Evolutionary conservation across 192 early-diverging fungal species (phyloP).

Genomic region (Fimicolochytrium jonesii): DNA sequence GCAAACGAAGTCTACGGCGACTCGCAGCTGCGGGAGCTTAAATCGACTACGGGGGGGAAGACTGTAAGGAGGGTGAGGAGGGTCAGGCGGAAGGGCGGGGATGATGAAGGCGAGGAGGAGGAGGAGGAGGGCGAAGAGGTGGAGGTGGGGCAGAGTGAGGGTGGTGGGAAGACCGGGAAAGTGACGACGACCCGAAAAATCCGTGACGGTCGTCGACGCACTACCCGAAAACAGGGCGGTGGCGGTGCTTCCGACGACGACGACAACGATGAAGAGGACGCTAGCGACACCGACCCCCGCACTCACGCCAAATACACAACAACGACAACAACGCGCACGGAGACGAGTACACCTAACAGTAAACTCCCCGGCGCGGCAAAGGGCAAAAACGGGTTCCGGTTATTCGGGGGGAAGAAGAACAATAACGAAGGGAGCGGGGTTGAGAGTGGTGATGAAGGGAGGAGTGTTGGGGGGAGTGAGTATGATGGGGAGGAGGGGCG

Average conservation of each 20-base stretch:
- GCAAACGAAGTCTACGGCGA: slow-evolving; percentile 14
- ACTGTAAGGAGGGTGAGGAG: background rate
- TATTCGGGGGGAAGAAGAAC: too few species aligned
- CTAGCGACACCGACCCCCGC: too few species aligned
- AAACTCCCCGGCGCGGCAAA: too few species aligned
- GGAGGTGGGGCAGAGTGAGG: background rate
- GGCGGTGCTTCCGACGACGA: background rate
- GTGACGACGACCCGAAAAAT: background rate
- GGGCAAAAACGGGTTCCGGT: too few species aligned
- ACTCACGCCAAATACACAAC: too few species aligned
- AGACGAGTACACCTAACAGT: background rate
- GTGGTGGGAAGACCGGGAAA: background rate
- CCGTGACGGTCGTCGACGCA: too few species aligned
- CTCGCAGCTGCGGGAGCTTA: background rate
- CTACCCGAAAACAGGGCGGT: background rate
- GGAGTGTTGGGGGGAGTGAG: too few species aligned
- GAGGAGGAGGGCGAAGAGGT: background rate
- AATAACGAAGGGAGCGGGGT: too few species aligned
- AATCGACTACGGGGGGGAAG: background rate
- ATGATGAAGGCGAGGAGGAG: background rate
- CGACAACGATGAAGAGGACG: background rate
- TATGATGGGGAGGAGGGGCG: too few species aligned
- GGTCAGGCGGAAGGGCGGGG: background rate
- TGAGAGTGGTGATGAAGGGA: too few species aligned
- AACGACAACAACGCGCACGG: background rate